Conservation (phyloP, 1,139 yeast species). For the Nakaseomyces glabratus region DNA sequence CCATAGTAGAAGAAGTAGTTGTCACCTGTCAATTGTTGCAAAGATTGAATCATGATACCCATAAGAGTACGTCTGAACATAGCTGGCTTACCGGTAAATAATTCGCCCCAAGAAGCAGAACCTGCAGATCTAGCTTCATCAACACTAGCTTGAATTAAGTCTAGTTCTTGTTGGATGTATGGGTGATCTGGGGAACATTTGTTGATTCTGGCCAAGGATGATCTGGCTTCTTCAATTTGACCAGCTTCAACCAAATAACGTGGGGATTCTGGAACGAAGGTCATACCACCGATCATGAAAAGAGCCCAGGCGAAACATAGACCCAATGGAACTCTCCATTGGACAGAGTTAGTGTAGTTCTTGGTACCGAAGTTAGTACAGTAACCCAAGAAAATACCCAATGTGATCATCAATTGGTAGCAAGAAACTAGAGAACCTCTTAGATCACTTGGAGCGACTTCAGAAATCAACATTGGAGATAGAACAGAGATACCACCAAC, state of each 20-base stretch:
- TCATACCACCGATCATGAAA: conserved; percentile 42
- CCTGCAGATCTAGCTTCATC: conserved; percentile 55
- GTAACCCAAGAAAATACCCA: conserved; percentile 54
- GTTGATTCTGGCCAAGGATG: conserved; percentile 51
- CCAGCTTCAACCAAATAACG: conserved; percentile 51
- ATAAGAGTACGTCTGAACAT: conserved; percentile 47
- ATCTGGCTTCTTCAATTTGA: conserved; percentile 47
- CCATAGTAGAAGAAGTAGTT: conserved; percentile 76
- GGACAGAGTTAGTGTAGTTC: conserved; percentile 38
- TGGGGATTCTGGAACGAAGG: conserved; percentile 69
- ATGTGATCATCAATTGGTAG: conserved; percentile 55
- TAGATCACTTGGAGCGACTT: conserved; percentile 54
- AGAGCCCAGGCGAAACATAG: conserved; percentile 37
- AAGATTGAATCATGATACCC: conserved; percentile 55
- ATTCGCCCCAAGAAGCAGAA: conserved; percentile 55
- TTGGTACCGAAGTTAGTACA: conserved; percentile 51
- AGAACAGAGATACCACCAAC: conserved; percentile 55
- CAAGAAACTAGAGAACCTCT: conserved; percentile 58
- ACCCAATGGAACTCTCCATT: conserved; percentile 57
- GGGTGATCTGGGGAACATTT: conserved; percentile 47
- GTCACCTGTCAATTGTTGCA: conserved; percentile 71
- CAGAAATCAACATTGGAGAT: conserved; percentile 55
- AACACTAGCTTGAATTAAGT: conserved; percentile 51
- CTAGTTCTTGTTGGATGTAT: conserved; percentile 47
- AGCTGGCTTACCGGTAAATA: conserved; percentile 50